These are phyloP conservation scores for Pichia sp. DNA, from an alignment of 1,139 yeast genomes.

Conservation along the genomic window DNA sequence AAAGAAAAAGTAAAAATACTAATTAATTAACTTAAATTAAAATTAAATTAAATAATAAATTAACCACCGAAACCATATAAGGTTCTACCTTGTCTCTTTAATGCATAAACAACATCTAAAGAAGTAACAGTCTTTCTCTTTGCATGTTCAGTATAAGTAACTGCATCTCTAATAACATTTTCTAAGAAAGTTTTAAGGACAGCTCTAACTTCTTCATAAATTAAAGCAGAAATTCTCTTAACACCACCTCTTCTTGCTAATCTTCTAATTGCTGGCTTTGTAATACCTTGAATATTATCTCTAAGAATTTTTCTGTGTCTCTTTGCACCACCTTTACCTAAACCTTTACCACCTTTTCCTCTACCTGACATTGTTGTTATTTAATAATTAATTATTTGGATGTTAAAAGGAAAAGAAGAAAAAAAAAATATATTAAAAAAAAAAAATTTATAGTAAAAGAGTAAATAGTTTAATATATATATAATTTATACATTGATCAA, in stretches of 20 bases:
- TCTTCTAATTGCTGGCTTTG: conserved; percentile 99
- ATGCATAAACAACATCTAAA: conserved; percentile 96
- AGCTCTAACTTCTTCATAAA: conserved; percentile 98
- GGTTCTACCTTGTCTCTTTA: conserved; percentile 99
- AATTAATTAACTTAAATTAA: too few relatives aligned
- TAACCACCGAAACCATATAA: conserved; percentile 99
- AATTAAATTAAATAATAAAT: conserved; percentile 1
- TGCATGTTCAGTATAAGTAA: conserved; percentile 99
- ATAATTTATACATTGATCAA: too few relatives aligned
- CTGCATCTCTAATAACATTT: conserved; percentile 97
- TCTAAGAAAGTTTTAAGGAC: conserved; percentile 95
- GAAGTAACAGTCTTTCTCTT: conserved; percentile 99
- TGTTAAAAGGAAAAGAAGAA: not conserved
- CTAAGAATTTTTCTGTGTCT: conserved; percentile 99
- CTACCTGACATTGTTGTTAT: conserved; percentile 82
- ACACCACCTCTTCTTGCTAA: conserved; percentile 99
- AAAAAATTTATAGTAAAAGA: not conserved
- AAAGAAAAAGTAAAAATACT: too few relatives aligned
- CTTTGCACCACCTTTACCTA: conserved; percentile 99
- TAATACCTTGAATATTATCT: conserved; percentile 99
- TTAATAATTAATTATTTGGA: not conserved
- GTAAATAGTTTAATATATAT: not conserved
- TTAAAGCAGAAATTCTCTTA: conserved; percentile 98
- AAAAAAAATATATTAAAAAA: not conserved
- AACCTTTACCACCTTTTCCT: conserved; percentile 99